These are phyloP conservation scores for Sclerotinia spermophila DNA, from an alignment of 2,329 filamentous ascomycete genomes.

Conservation along the genomic window DNA sequence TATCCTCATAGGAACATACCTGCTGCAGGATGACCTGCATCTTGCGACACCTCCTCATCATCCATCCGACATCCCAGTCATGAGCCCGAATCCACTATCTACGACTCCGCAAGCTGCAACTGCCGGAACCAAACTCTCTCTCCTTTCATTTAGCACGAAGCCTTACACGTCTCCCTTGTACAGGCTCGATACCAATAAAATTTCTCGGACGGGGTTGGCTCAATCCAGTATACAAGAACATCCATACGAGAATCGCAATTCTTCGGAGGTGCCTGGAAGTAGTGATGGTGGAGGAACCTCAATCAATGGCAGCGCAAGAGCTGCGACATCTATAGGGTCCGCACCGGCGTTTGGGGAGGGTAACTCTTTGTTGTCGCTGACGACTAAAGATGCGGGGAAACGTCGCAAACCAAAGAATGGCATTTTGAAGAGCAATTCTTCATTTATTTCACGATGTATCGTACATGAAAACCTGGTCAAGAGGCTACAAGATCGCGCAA, in stretches of 20 bases:
- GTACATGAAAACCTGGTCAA: conserved; percentile 79
- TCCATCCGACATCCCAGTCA: conserved; percentile 82
- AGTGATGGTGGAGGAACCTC: conserved; percentile 53
- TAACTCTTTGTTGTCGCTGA: conserved; percentile 66
- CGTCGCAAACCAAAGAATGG: conserved; percentile 95
- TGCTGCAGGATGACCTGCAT: conserved; percentile 84
- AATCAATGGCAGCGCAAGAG: conserved; percentile 43
- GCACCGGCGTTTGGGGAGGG: conserved; percentile 79
- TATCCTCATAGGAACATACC: conserved; percentile 67
- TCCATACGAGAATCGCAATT: conserved; percentile 57
- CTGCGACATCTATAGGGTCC: conserved; percentile 34
- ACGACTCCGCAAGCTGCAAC: conserved; percentile 82
- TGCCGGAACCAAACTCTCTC: conserved; percentile 77
- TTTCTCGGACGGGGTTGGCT: conserved; percentile 41
- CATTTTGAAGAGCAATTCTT: conserved; percentile 97
- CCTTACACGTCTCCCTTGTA: conserved; percentile 49
- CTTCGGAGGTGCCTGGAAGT: conserved; percentile 58
- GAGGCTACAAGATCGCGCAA: conserved; percentile 71
- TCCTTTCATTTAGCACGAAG: conserved; percentile 48
- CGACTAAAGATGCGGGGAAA: conserved; percentile 72
- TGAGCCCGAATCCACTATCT: conserved; percentile 86
- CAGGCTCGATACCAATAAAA: conserved; percentile 50
- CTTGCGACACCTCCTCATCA: conserved; percentile 93
- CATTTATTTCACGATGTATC: conserved; percentile 95
- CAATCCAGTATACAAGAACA: conserved; percentile 57